Base-by-base conservation (phyloP, 352 stramenopile genomes). In the Pythium chondricola region DNA sequence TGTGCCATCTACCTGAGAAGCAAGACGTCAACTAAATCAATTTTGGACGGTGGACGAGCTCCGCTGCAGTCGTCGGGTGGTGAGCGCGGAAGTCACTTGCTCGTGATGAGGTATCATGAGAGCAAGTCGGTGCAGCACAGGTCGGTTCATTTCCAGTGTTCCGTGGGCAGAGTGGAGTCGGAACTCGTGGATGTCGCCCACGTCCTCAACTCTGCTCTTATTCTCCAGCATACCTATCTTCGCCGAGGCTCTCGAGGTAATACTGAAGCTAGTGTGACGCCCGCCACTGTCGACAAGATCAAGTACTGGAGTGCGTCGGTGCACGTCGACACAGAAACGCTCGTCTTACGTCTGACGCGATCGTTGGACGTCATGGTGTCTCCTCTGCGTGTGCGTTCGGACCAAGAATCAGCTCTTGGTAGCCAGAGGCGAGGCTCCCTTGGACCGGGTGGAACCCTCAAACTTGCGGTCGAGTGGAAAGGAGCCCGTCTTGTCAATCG, bases 91-190 rank as follows among this genome's bases (percentile, higher is more conserved):
- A 35, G 0, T 37, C 35, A 26, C 31, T 43, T 59, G 51, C 17
- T 48, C 20, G 21, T 20, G 3, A 43, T 59, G 16, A 52, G 32
- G 16, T 35, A 43, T 2, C 51, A 59, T 22, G 27, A 59, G 31
- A 59, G 51, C 43, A 59, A 52, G 43, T 59, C 51, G n/a, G 42
- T 6, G 17, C 43, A 59, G 13, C 51, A 59, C 30, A 48, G 51
- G n/a, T 52, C 33, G n/a, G 37, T 59, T 10, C 37, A 4, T 1
- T 42, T 52, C 17, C 4, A 41, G 21, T 16, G 39, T 13, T 39
- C 35, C 11, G 13, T 52, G 2, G 33, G 43, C 10, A 17, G 27
- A 7, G 18, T 52, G 21, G 7, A 25, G 7, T 21, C 20, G 14
- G 43, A 43, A 16, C 7, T 43, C 16, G 13, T 14, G 10, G 43